Percentiles rank a stretch among this genome's conserved stretches.
phyloP scores from a whole-genome alignment of 805 yeast genomes.

The Candida ascalaphidarum region DNA sequence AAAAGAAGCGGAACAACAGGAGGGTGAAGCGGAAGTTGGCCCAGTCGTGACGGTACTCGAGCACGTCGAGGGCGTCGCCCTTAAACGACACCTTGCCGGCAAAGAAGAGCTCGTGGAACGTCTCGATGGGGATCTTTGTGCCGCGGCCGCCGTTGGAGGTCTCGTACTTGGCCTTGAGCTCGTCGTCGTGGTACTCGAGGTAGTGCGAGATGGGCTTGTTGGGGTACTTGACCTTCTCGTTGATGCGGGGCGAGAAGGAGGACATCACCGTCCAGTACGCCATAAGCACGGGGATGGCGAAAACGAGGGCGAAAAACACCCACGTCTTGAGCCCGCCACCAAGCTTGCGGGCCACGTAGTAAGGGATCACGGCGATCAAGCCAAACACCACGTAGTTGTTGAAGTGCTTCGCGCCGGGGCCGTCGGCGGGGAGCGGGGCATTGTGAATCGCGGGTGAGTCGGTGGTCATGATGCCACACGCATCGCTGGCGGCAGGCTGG shows the following conservation, averaged over 20 bases:
- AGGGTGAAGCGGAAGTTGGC: slow-evolving; percentile 72
- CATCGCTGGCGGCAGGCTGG: slow-evolving; percentile 20
- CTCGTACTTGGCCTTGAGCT: slow-evolving; percentile 54
- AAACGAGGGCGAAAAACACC: slow-evolving; percentile 46
- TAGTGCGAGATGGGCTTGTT: slow-evolving; percentile 71
- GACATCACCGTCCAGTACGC: slow-evolving; percentile 78
- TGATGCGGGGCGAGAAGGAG: slow-evolving; percentile 71
- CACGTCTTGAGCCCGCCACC: slow-evolving; percentile 67
- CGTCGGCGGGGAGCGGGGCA: slow-evolving; percentile 87
- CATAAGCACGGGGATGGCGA: slow-evolving; percentile 64
- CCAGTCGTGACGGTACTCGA: slow-evolving; percentile 92
- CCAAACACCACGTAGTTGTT: slow-evolving; percentile 48
- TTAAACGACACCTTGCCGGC: slow-evolving; percentile 78
- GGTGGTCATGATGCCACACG: slow-evolving; percentile 29
- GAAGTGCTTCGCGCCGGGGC: slow-evolving; percentile 76
- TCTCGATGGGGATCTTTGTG: slow-evolving; percentile 82
- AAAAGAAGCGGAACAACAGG: slow-evolving; percentile 68
- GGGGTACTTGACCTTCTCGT: slow-evolving; percentile 70
- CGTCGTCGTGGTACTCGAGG: slow-evolving; percentile 72
- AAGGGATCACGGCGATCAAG: slow-evolving; percentile 51
- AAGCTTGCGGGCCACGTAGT: slow-evolving; percentile 50
- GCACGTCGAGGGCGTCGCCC: slow-evolving; percentile 76
- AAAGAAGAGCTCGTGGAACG: slow-evolving; percentile 83
- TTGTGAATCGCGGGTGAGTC: slow-evolving; percentile 67
- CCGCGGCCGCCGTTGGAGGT: slow-evolving; percentile 46